Percentiles rank a stretch among this genome's conserved stretches.
Conservation (phyloP, 208 protist species). For the Leishmania aethiopica region DNA sequence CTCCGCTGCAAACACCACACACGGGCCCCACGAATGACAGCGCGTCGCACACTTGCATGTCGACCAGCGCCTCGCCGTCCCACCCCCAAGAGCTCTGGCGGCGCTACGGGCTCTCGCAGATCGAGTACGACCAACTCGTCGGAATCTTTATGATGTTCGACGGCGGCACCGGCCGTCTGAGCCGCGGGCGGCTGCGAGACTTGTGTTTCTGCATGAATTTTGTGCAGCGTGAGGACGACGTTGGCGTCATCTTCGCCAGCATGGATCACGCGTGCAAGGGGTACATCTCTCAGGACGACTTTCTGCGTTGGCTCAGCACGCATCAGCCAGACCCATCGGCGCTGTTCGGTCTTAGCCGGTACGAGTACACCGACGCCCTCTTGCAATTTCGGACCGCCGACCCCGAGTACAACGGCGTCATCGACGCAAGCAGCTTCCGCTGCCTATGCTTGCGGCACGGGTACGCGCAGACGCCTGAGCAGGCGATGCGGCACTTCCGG, state of each 20-base stretch:
- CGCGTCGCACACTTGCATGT: constrained; percentile 22
- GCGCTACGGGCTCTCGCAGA: constrained; percentile 60
- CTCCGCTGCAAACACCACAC: background rate
- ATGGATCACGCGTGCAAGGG: constrained; percentile 66
- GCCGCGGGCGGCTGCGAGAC: constrained; percentile 49
- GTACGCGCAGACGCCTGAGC: constrained; percentile 31
- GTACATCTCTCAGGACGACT: constrained; percentile 60
- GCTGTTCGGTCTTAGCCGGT: constrained; percentile 73
- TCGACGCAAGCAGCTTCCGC: constrained; percentile 58
- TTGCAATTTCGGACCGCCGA: constrained; percentile 85
- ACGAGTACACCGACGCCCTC: constrained; percentile 83
- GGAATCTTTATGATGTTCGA: constrained; percentile 85
- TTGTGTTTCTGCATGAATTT: constrained; percentile 85
- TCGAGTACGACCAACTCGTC: constrained; percentile 84
- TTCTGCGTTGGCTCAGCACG: constrained; percentile 67
- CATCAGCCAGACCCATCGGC: constrained; percentile 70
- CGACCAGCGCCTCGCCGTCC: background rate
- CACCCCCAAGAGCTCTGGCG: constrained; percentile 37
- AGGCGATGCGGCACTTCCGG: constrained; percentile 41
- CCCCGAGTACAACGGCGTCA: constrained; percentile 62
- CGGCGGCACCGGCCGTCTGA: constrained; percentile 66
- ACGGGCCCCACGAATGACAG: background rate
- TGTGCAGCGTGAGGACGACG: constrained; percentile 56
- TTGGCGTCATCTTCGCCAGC: constrained; percentile 62
- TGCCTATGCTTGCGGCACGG: constrained; percentile 38